Evolutionary conservation across 2,329 filamentous ascomycete genomes (phyloP).

Genomic region (Ascochyta fabae): DNA sequence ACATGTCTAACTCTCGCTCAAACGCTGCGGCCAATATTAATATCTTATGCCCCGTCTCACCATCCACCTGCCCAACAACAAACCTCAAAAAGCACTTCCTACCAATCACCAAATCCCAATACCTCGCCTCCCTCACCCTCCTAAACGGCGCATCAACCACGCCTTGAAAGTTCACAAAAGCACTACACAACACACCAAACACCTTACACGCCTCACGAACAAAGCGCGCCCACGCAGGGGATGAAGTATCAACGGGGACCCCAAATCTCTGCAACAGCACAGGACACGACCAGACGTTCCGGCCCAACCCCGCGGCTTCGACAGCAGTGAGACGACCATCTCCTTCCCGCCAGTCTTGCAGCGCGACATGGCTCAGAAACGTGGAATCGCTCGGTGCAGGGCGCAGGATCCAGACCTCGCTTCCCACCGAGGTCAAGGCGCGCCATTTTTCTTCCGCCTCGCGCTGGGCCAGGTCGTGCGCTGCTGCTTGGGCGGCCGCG

Average conservation of each 20-base stretch:
- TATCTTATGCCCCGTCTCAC: neutral
- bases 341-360: neutral
- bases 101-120: neutral
- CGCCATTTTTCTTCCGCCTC: neutral
- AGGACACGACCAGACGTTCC: constrained; percentile 1
- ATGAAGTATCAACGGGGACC: neutral
- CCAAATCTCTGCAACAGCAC: constrained; percentile 2
- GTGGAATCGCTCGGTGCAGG: constrained; percentile 6
- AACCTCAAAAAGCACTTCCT: neutral
- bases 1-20: neutral
- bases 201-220: neutral
- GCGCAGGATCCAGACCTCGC: constrained; percentile 3
- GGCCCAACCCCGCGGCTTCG: neutral
- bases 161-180: neutral
- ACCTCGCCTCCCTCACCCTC: neutral
- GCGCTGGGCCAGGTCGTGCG: neutral
- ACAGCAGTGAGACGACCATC: neutral
- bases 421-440: neutral
- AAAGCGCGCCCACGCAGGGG: neutral
- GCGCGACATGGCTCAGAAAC: neutral
- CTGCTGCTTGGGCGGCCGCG: neutral
- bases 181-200: neutral
- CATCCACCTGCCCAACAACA: neutral
- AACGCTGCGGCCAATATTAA: neutral
- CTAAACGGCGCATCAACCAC: neutral